phyloP scores from a whole-genome alignment of 1,139 yeast species.

The Taiozyma sp. region DNA sequence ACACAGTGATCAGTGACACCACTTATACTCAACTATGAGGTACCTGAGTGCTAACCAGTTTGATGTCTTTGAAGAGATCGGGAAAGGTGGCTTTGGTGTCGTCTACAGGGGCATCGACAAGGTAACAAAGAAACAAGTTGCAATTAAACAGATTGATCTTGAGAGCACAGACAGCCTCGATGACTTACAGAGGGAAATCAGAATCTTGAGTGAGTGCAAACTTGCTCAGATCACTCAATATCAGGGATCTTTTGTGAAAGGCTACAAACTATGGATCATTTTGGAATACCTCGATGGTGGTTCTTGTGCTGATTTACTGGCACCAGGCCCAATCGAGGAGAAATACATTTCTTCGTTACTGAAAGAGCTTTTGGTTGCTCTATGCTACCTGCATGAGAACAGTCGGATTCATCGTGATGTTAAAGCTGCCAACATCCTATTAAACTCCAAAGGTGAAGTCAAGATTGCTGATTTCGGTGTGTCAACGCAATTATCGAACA shows the following conservation, averaged over 20 bases:
- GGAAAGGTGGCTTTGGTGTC: conserved; percentile 86
- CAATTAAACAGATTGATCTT: conserved; percentile 71
- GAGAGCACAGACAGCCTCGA: conserved; percentile 73
- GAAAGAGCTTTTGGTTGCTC: conserved; percentile 59
- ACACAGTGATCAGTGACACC: not conserved
- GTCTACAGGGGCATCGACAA: conserved; percentile 71
- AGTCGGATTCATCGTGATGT: conserved; percentile 86
- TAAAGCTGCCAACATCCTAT: conserved; percentile 76
- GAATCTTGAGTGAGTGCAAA: conserved; percentile 70
- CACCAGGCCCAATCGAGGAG: conserved; percentile 60
- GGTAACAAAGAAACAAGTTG: conserved; percentile 47
- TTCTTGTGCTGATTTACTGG: conserved; percentile 61
- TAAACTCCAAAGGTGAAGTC: conserved; percentile 69
- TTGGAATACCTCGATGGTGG: conserved; percentile 89
- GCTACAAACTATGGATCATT: conserved; percentile 78
- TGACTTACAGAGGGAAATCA: conserved; percentile 78
- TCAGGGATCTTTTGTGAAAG: conserved; percentile 76
- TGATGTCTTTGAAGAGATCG: conserved; percentile 69
- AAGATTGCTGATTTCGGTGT: conserved; percentile 97
- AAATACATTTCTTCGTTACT: conserved; percentile 52
- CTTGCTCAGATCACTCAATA: conserved; percentile 68
- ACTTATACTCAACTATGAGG: conserved; percentile 14
- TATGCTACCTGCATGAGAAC: conserved; percentile 66
- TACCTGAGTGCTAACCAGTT: conserved; percentile 42
- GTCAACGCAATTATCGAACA: conserved; percentile 80